phyloP scores from a whole-genome alignment of 73 alveolate species.

The Strombidium stylifer region DNA sequence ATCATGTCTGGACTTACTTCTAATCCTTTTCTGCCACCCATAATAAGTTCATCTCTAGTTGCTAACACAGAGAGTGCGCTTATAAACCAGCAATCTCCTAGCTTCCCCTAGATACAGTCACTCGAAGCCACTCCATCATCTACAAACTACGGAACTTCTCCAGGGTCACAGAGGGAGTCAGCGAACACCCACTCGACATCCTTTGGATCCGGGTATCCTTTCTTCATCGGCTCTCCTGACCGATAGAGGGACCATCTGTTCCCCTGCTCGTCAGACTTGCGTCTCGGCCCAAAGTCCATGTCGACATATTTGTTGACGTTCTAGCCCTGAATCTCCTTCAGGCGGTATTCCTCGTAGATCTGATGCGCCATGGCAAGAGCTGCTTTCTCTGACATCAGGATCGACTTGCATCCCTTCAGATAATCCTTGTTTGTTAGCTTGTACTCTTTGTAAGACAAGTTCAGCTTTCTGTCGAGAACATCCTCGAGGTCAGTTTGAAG shows the following conservation, averaged over 20 bases:
- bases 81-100: constrained; percentile 99
- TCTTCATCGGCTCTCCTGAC: no score
- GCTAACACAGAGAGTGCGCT: constrained; percentile 98
- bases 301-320: constrained; percentile 70
- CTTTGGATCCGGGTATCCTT: no score
- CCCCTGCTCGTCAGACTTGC: constrained; percentile 68
- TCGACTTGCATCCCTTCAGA: constrained; percentile 54
- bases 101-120: constrained; percentile 96
- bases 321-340: no score
- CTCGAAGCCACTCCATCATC: constrained; percentile 88
- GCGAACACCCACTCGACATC: no score
- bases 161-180: no score
- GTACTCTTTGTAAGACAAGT: no score
- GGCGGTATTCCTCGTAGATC: constrained; percentile 20
- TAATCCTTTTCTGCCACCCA: constrained; percentile 75
- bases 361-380: constrained; percentile 79
- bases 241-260: no score
- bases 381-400: constrained; percentile 80
- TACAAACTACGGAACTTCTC: constrained; percentile 31
- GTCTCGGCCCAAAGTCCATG: constrained; percentile 96
- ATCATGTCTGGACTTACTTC: constrained; percentile 57
- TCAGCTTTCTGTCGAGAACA: no score
- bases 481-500: no score
- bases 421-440: constrained; percentile 14
- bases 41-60: constrained; percentile 86